A percentile compares a stretch with the other conserved stretches of the same genome.
Conservation (phyloP, 345 rosid genomes). For the Litchi chinensis region DNA sequence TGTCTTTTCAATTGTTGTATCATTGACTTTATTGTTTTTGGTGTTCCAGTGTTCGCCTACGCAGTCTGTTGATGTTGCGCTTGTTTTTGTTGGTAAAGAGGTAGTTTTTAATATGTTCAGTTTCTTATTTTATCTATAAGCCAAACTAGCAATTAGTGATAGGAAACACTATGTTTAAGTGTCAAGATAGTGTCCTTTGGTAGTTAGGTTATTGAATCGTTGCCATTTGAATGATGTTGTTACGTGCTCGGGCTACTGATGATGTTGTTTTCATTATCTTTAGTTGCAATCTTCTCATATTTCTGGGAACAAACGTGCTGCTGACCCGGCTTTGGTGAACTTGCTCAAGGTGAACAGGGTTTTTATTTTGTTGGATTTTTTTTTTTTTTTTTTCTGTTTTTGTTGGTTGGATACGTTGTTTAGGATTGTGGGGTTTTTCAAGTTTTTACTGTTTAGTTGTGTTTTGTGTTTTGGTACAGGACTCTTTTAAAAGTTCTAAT, state of each 20-base stretch:
- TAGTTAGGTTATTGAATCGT: neutral
- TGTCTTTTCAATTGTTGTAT: neutral
- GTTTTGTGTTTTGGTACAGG: slow-evolving; percentile 48
- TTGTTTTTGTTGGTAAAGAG: slow-evolving; percentile 89
- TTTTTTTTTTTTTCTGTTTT: neutral
- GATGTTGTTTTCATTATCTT: slow-evolving; percentile 15
- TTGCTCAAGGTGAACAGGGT: slow-evolving; percentile 62
- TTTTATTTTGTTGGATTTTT: neutral
- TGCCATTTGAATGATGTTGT: neutral
- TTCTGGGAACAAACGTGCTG: slow-evolving; percentile 50
- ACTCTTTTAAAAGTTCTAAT: slow-evolving; percentile 60
- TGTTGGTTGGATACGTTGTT: neutral
- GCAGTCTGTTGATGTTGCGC: slow-evolving; percentile 70
- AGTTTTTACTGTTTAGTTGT: slow-evolving; percentile 15
- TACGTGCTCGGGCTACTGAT: slow-evolving; percentile 16
- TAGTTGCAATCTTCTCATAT: slow-evolving; percentile 79
- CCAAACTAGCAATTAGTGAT: slow-evolving; percentile 1
- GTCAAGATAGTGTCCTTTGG: neutral
- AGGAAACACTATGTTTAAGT: neutral
- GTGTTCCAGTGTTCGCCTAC: slow-evolving; percentile 61
- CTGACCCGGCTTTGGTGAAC: slow-evolving; percentile 57
- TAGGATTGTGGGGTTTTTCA: neutral
- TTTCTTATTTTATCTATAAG: neutral
- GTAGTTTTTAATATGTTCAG: slow-evolving; percentile 35
- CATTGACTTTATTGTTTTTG: neutral